These are phyloP conservation scores for Anacardium occidentale DNA, from an alignment of 345 rosid species.

Conservation along the genomic window DNA sequence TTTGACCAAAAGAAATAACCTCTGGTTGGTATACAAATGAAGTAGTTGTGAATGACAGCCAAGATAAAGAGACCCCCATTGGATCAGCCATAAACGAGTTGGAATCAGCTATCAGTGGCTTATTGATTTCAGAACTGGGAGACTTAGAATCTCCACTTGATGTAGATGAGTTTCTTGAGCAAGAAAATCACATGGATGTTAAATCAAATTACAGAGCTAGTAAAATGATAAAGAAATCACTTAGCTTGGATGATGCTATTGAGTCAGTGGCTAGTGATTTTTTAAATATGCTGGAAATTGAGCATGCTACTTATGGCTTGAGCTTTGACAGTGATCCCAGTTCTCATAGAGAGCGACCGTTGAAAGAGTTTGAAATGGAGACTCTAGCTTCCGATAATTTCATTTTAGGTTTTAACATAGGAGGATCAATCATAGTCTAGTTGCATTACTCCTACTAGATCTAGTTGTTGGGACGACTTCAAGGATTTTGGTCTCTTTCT, in stretches of 20 bases:
- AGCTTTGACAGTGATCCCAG: conserved; percentile 43
- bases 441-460: too few species aligned
- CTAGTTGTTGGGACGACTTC: too few species aligned
- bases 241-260: conserved; percentile 61
- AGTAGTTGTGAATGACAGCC: conserved; percentile 27
- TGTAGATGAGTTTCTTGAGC: conserved; percentile 27
- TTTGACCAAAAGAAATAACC: conserved; percentile 18
- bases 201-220: conserved; percentile 41
- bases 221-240: conserved; percentile 38
- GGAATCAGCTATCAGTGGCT: conserved; percentile 34
- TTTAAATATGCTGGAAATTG: conserved; percentile 60
- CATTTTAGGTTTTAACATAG: too few species aligned
- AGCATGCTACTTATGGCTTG: conserved; percentile 35
- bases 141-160: conserved; percentile 31
- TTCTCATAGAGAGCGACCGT: too few species aligned
- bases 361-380: too few species aligned
- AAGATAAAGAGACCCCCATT: conserved; percentile 28
- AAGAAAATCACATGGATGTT: conserved; percentile 35
- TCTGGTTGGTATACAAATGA: conserved; percentile 11
- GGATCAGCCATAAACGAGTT: conserved; percentile 28
- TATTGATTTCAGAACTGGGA: conserved; percentile 35
- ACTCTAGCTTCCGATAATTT: too few species aligned
- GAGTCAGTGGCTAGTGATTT: conserved; percentile 69
- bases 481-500: too few species aligned
- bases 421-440: too few species aligned